Evolutionary conservation across 1,284 basidiomycete species (phyloP), one percentile per base, ranked within the genome.

Genomic region (Boletus mariae): DNA sequence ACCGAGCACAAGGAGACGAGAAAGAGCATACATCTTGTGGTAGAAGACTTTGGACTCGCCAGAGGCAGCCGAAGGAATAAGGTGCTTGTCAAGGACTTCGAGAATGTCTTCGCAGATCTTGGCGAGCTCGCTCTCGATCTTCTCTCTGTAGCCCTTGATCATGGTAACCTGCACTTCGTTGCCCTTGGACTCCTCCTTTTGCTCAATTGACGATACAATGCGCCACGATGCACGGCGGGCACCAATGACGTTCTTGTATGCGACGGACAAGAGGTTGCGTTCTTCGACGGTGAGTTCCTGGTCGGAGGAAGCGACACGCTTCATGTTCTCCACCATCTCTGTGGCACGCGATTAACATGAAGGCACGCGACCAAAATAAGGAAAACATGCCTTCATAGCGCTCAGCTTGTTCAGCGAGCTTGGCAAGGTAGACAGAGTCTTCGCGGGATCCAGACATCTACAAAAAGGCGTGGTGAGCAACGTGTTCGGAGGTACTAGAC

Each of bases 31-130:
- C 95, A 99, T 98, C 90, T 99, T 99, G 87, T 98, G 96, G 84
- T 99, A 99, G 85, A 99, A 99, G 61, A 99, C 96, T 84, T 98
- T 98, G 61, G 92, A 95, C 80, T 99, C 97, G 71, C 97, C 96
- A 58, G 94, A 91, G 58, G 94, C 94, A 54, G 96, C 97, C 34
- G 94, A 96, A 60, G 97, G 96, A 69, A 99, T 98, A 65, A 99
- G 90, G 83, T 99, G 95, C 81, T 97, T 94, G 79, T 98, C 95
- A 61, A 99, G 91, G 57, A 99, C 95, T 64, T 94, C 89, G 65
- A 99, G 92, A 70, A 99, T 99, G 75, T 99, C 96, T 80, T 98
- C 94, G 81, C 97, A 99, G 75, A 99, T 98, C 81, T 97, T 95
- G 58, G 94, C 93, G 59, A 99, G 89, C 77, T 99, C 97, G 65